These are phyloP conservation scores for Gossypium lobatum DNA, from an alignment of 441 rosid genomes.

Conservation along the genomic window DNA sequence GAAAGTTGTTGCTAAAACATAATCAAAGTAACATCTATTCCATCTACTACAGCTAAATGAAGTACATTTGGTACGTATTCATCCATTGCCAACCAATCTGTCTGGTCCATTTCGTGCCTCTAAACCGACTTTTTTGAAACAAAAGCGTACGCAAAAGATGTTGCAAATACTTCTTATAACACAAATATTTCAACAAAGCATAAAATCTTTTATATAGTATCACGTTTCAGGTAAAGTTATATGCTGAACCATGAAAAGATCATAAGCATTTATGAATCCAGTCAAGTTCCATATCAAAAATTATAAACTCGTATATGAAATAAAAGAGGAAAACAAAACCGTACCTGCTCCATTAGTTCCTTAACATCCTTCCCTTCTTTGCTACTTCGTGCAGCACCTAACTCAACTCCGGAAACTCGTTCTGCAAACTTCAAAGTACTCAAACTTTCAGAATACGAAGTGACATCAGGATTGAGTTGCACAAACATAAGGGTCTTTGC, in stretches of 20 bases:
- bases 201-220: no score
- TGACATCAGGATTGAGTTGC: constrained; percentile 57
- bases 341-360: constrained; percentile 62
- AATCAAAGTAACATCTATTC: no score
- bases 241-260: not conserved
- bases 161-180: not conserved
- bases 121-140: not conserved
- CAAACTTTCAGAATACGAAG: constrained; percentile 47
- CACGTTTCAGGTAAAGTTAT: not conserved
- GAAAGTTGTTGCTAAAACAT: no score
- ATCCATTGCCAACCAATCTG: not conserved
- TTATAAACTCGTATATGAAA: not conserved
- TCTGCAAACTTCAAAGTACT: constrained; percentile 70
- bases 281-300: not conserved
- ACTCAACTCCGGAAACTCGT: constrained; percentile 63
- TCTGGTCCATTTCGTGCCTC: not conserved
- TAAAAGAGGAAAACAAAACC: not conserved
- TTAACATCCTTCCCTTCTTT: constrained; percentile 56
- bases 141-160: not conserved
- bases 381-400: constrained; percentile 60
- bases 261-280: not conserved
- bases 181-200: not conserved
- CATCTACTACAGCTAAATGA: no score
- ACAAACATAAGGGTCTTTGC: constrained; percentile 72
- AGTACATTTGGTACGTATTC: no score